Conservation (phyloP, 192 early-diverging fungal genomes). For the Lobosporangium transversale region DNA sequence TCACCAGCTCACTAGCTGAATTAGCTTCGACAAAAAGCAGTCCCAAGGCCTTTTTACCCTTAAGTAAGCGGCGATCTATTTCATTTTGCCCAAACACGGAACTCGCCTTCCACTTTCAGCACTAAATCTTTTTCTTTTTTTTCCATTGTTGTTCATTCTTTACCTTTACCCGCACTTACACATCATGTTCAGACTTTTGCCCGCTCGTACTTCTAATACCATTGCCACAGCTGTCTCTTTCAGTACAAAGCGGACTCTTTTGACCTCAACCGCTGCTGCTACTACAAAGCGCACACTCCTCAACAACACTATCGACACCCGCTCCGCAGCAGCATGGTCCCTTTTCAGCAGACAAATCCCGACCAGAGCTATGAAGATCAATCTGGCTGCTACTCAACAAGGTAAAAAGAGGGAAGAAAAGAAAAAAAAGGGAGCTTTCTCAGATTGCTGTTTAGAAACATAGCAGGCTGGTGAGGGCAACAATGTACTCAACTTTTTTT, state of each 20-base stretch:
- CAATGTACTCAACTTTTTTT: neutral
- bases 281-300: slow-evolving; percentile 8
- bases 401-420: slow-evolving; percentile 15
- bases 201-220: slow-evolving; percentile 5
- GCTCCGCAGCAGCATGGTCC: slow-evolving; percentile 51
- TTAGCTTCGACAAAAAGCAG: too few species aligned
- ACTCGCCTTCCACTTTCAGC: neutral
- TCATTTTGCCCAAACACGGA: too few species aligned
- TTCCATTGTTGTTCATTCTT: too few species aligned
- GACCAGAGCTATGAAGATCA: slow-evolving; percentile 19
- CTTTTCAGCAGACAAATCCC: slow-evolving; percentile 3
- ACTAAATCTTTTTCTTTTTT: neutral
- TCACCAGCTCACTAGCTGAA: too few species aligned
- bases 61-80: too few species aligned
- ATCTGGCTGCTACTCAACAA: slow-evolving; percentile 38
- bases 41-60: too few species aligned
- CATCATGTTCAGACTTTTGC: slow-evolving; percentile 29
- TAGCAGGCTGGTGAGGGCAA: too few species aligned
- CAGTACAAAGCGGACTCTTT: slow-evolving; percentile 23
- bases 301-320: too few species aligned
- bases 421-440: neutral
- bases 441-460: neutral
- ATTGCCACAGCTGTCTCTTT: neutral
- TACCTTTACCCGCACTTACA: neutral
- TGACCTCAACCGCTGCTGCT: slow-evolving; percentile 13